phyloP scores from a whole-genome alignment of 805 yeast genomes.

The Yarrowia divulgata region DNA sequence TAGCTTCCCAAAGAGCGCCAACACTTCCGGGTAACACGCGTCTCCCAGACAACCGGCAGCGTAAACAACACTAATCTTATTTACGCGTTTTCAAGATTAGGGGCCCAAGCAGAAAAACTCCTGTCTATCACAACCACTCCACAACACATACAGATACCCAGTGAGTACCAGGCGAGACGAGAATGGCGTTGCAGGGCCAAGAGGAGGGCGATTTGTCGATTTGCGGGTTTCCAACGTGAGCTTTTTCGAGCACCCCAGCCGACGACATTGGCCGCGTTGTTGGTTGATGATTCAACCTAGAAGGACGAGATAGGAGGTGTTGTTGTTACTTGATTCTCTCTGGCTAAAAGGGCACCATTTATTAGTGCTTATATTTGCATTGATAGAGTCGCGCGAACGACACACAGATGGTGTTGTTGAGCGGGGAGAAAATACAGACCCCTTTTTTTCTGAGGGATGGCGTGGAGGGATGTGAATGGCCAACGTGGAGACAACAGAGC shows the following conservation, averaged over 20 bases:
- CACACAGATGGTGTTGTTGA: too few relatives aligned
- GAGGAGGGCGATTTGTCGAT: neutral
- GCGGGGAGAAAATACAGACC: too few relatives aligned
- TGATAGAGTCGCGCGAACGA: too few relatives aligned
- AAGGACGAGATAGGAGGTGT: neutral
- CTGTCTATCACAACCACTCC: slow-evolving; percentile 39
- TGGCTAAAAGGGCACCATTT: too few relatives aligned
- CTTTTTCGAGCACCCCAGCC: neutral
- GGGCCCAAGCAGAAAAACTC: slow-evolving; percentile 36
- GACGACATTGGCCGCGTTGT: neutral
- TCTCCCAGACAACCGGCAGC: slow-evolving; percentile 39
- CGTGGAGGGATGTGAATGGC: too few relatives aligned
- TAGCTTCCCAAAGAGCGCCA: neutral
- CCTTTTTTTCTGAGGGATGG: too few relatives aligned
- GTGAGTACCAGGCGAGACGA: slow-evolving; percentile 25
- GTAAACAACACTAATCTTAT: slow-evolving; percentile 39
- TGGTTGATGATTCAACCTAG: slow-evolving; percentile 12
- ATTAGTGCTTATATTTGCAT: too few relatives aligned
- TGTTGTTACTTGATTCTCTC: too few relatives aligned
- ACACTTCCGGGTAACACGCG: slow-evolving; percentile 37
- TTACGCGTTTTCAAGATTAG: slow-evolving; percentile 39
- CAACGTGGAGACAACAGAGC: too few relatives aligned
- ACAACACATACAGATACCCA: slow-evolving; percentile 39
- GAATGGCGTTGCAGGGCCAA: neutral
- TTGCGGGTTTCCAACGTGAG: neutral